These are phyloP conservation scores for Daedaleopsis nitida DNA, from an alignment of 768 basidiomycete genomes.

Conservation along the genomic window DNA sequence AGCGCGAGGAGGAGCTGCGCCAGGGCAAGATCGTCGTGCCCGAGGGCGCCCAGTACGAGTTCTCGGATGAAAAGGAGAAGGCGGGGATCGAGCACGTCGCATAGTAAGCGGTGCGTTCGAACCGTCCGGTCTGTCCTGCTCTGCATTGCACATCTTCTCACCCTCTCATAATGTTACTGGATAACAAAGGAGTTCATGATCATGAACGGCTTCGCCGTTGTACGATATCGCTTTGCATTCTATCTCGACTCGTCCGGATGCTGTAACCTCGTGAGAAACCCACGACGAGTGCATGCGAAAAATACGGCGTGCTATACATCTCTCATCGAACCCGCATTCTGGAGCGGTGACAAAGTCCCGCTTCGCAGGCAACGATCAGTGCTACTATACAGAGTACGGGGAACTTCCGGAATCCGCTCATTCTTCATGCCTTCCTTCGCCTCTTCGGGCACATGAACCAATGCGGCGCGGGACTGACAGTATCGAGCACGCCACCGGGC, in stretches of 20 bases:
- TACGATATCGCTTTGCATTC: too few relatives aligned
- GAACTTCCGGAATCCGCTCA: neutral
- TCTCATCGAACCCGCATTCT: too few relatives aligned
- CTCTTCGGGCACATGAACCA: conserved; percentile 13
- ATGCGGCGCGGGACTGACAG: conserved; percentile 7
- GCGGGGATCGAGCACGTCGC: conserved; percentile 12
- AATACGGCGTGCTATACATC: too few relatives aligned
- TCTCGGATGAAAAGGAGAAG: conserved; percentile 20
- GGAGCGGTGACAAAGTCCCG: too few relatives aligned
- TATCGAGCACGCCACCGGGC: neutral
- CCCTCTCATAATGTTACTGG: neutral
- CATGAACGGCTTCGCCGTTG: too few relatives aligned
- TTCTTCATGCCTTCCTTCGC: neutral
- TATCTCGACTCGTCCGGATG: too few relatives aligned
- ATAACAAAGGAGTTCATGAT: neutral
- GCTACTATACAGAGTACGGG: neutral
- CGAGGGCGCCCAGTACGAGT: conserved; percentile 10
- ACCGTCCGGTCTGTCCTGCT: neutral
- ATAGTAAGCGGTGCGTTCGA: neutral
- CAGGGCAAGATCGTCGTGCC: conserved; percentile 19
- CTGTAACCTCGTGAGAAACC: too few relatives aligned
- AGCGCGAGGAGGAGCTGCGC: conserved; percentile 27
- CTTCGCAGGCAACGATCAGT: neutral
- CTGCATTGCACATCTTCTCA: neutral
- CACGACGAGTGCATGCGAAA: too few relatives aligned